Percentiles rank a stretch among this genome's conserved stretches.
These are phyloP conservation scores for Elaeagnus macrophylla DNA, from an alignment of 306 rosid species.

Conservation along the genomic window DNA sequence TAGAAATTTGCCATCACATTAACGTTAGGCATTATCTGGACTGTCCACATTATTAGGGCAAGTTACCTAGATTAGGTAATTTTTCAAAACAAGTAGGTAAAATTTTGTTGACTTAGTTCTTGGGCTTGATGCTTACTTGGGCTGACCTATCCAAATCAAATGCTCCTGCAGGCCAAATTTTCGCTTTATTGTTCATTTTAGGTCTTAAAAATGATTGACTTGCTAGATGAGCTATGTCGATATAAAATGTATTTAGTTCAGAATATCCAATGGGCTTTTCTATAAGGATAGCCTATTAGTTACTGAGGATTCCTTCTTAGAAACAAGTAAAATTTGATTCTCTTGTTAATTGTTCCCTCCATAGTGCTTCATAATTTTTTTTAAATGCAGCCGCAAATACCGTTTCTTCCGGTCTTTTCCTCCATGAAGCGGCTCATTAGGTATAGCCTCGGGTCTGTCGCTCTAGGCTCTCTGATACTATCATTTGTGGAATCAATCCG, in stretches of 20 bases:
- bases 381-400: slow-evolving; percentile 73
- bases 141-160: slow-evolving; percentile 1
- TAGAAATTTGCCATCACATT: not conserved
- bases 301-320: not conserved
- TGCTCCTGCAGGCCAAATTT: slow-evolving; percentile 5
- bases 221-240: not conserved
- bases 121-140: not conserved
- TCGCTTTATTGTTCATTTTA: slow-evolving; percentile 6
- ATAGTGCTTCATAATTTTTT: slow-evolving; percentile 5
- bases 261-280: not conserved
- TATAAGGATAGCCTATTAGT: too few species aligned
- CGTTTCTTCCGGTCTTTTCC: slow-evolving; percentile 88
- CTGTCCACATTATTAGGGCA: not conserved
- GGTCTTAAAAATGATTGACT: not conserved
- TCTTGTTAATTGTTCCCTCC: not conserved
- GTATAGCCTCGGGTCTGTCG: slow-evolving; percentile 84
- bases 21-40: not conserved
- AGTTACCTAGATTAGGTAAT: not conserved
- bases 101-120: too few species aligned
- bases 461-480: slow-evolving; percentile 80
- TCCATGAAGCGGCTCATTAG: slow-evolving; percentile 73
- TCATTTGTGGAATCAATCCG: slow-evolving; percentile 88
- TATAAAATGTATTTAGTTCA: too few species aligned
- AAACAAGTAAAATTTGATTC: not conserved
- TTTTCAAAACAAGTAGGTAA: not conserved